phyloP scores from a whole-genome alignment of 2,329 filamentous ascomycete genomes.

The Helicocarpus griseus region DNA sequence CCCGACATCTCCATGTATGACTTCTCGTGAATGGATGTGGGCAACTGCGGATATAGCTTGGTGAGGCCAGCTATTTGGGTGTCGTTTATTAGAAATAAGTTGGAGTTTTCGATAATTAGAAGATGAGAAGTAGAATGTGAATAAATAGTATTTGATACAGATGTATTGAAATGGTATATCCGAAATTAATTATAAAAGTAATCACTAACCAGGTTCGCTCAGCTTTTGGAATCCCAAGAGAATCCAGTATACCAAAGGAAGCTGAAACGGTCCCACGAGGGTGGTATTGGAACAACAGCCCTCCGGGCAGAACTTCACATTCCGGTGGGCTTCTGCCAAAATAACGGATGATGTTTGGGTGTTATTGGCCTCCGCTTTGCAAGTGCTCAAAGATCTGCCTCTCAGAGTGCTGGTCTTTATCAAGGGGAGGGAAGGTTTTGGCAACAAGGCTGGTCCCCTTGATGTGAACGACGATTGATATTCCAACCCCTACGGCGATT shows the following conservation, averaged over 20 bases:
- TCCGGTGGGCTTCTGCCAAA: constrained; percentile 1
- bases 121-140: no score
- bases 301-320: neutral
- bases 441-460: constrained; percentile 3
- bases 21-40: constrained; percentile 7
- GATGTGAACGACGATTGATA: constrained; percentile 2
- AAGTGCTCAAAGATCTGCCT: constrained; percentile 2
- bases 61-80: constrained; percentile 10
- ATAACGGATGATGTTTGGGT: constrained; percentile 3
- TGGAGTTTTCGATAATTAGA: no score
- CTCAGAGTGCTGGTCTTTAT: constrained; percentile 4
- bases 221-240: neutral
- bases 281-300: constrained; percentile 5
- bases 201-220: constrained; percentile 6
- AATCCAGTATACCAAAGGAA: neutral
- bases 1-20: constrained; percentile 14
- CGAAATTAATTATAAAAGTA: constrained; percentile 5
- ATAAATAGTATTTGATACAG: no score
- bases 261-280: neutral
- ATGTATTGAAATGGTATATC: neutral
- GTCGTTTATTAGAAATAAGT: no score
- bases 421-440: constrained; percentile 3
- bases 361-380: neutral
- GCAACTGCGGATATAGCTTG: constrained; percentile 11
- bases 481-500: neutral